phyloP scores from a whole-genome alignment of 2,329 filamentous ascomycete genomes.

The Purpureocillium lavendulum region DNA sequence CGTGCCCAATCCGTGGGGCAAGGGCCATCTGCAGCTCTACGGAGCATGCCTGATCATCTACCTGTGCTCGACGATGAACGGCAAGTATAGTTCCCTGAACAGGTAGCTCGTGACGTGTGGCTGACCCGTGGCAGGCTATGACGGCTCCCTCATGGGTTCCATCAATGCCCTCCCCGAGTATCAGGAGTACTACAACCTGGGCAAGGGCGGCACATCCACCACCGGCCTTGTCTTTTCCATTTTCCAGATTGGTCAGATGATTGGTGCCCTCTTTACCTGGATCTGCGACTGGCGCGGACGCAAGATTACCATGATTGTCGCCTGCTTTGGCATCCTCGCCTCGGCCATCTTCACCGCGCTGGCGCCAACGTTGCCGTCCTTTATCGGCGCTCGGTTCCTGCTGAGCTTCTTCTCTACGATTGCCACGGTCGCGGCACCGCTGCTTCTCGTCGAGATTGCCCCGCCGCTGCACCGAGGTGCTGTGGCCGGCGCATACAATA shows the following conservation, averaged over 20 bases:
- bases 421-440: slow-evolving; percentile 46
- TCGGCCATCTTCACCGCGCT: slow-evolving; percentile 41
- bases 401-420: slow-evolving; percentile 47
- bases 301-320: slow-evolving; percentile 32
- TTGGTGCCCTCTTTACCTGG: slow-evolving; percentile 32
- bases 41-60: slow-evolving; percentile 14
- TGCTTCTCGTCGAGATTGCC: slow-evolving; percentile 52
- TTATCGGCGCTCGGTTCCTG: slow-evolving; percentile 44
- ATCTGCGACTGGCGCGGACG: slow-evolving; percentile 35
- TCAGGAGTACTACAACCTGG: slow-evolving; percentile 27
- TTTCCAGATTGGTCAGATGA: slow-evolving; percentile 33
- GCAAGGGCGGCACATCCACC: slow-evolving; percentile 24
- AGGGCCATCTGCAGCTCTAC: slow-evolving; percentile 8
- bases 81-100: slow-evolving; percentile 10
- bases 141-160: slow-evolving; percentile 32
- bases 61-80: slow-evolving; percentile 31
- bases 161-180: slow-evolving; percentile 35
- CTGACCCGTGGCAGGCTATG: slow-evolving; percentile 21
- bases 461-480: slow-evolving; percentile 51
- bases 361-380: slow-evolving; percentile 30
- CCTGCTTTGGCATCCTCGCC: slow-evolving; percentile 38
- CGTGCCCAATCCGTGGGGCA: slow-evolving; percentile 6
- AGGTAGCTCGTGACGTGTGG: no score
- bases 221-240: slow-evolving; percentile 37
- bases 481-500: slow-evolving; percentile 45